Evolutionary conservation across 1,139 yeast genomes (phyloP).

Genomic region (Yamadazyma atlantica): DNA sequence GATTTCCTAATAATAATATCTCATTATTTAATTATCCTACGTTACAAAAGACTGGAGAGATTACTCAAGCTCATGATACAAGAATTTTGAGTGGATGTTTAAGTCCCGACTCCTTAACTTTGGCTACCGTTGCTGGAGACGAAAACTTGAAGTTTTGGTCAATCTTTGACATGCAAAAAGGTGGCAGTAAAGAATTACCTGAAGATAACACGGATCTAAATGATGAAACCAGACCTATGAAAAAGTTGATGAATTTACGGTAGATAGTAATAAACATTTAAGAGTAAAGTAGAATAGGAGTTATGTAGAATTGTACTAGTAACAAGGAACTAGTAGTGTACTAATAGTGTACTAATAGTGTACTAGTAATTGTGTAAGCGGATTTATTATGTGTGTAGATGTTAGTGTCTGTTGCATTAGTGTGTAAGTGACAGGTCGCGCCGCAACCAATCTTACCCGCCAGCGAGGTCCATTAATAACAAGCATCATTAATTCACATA

Average conservation of each 20-base stretch:
- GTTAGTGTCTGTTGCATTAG: too few relatives aligned
- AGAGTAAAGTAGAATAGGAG: background rate
- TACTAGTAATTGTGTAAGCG: too few relatives aligned
- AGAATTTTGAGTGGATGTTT: conserved; percentile 81
- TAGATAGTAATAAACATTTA: conserved; percentile 5
- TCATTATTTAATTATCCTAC: conserved; percentile 86
- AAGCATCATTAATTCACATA: background rate
- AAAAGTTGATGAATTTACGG: conserved; percentile 28
- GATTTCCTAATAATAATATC: conserved; percentile 85
- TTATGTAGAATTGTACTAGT: background rate
- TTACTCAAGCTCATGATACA: conserved; percentile 84
- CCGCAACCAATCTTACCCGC: too few relatives aligned
- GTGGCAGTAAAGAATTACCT: conserved; percentile 17
- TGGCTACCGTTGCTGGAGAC: conserved; percentile 96
- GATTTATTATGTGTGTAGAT: too few relatives aligned
- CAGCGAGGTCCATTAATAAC: background rate
- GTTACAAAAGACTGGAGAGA: conserved; percentile 84
- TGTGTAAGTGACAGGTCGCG: too few relatives aligned
- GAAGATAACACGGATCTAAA: conserved; percentile 38
- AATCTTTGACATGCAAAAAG: conserved; percentile 64
- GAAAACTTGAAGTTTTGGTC: conserved; percentile 96
- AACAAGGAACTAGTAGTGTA: too few relatives aligned
- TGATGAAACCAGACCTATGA: conserved; percentile 22
- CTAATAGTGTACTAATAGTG: background rate
- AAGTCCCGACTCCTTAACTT: conserved; percentile 85